Conservation (phyloP, 2,329 filamentous ascomycete species). For the Fusarium papillatum region DNA sequence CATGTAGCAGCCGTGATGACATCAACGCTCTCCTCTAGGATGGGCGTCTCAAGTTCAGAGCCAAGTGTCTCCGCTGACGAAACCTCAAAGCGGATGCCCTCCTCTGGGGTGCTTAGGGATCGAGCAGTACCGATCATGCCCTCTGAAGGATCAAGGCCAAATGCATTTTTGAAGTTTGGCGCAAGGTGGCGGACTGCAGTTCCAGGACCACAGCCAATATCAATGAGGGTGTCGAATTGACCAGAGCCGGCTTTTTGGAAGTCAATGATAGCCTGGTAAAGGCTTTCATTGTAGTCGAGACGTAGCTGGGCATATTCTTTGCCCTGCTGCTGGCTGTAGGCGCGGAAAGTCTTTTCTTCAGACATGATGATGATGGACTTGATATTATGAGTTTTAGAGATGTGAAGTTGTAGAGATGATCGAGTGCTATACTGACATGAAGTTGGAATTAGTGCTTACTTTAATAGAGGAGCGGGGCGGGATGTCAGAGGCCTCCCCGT, state of each 20-base stretch:
- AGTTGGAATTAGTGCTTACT: background rate
- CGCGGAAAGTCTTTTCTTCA: constrained; percentile 55
- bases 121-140: constrained; percentile 67
- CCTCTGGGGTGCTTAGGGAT: constrained; percentile 49
- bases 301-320: constrained; percentile 58
- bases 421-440: background rate
- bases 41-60: constrained; percentile 39
- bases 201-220: constrained; percentile 71
- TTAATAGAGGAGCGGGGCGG: background rate
- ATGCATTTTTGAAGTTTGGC: constrained; percentile 57
- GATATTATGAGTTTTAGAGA: background rate
- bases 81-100: constrained; percentile 54
- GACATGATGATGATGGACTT: background rate
- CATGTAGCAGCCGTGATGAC: constrained; percentile 64
- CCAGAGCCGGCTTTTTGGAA: constrained; percentile 63
- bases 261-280: constrained; percentile 62
- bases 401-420: background rate
- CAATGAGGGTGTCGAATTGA: constrained; percentile 57
- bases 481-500: background rate
- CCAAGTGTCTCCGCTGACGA: constrained; percentile 60
- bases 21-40: constrained; percentile 57
- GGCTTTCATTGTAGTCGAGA: constrained; percentile 51
- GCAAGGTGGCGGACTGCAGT: constrained; percentile 60
- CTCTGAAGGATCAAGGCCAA: constrained; percentile 65
- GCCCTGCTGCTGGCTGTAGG: constrained; percentile 58